Conservation (phyloP, 2,329 filamentous ascomycete species). For the Penicillium olsonii region DNA sequence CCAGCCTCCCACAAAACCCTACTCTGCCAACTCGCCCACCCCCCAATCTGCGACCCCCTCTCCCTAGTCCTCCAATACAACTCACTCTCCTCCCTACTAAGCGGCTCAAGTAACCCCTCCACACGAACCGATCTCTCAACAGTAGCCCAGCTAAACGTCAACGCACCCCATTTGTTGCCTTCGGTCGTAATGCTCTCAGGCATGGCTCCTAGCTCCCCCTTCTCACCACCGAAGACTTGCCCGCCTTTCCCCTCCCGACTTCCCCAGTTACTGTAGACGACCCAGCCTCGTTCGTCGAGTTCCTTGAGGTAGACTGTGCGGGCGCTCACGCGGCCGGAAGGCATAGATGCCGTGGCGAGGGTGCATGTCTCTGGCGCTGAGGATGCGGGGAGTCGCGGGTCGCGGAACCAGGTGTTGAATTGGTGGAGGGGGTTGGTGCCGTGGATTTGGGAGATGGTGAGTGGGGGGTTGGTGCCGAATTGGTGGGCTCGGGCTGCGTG, state of each 20-base stretch:
- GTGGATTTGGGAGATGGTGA: conserved; percentile 44
- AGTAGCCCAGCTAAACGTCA: conserved; percentile 89
- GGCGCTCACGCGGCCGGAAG: conserved; percentile 78
- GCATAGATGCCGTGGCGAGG: conserved; percentile 79
- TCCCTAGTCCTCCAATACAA: conserved; percentile 66
- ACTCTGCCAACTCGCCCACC: conserved; percentile 92
- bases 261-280: conserved; percentile 91
- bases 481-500: conserved; percentile 45
- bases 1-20: conserved; percentile 60
- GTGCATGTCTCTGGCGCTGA: conserved; percentile 86
- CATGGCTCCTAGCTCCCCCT: conserved; percentile 53
- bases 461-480: conserved; percentile 44
- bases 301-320: conserved; percentile 96
- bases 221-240: conserved; percentile 39
- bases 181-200: conserved; percentile 51
- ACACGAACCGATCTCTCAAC: conserved; percentile 88
- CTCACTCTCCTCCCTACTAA: conserved; percentile 71
- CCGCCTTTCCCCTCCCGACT: conserved; percentile 57
- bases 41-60: conserved; percentile 79
- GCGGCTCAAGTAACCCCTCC: conserved; percentile 71
- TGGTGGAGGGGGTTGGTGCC: conserved; percentile 68
- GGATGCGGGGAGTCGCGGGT: conserved; percentile 63
- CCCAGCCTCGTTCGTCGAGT: conserved; percentile 78
- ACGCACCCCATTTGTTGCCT: conserved; percentile 72
- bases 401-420: conserved; percentile 87